Base-by-base conservation (phyloP, 768 basidiomycete species). In the Russula lepida region DNA sequence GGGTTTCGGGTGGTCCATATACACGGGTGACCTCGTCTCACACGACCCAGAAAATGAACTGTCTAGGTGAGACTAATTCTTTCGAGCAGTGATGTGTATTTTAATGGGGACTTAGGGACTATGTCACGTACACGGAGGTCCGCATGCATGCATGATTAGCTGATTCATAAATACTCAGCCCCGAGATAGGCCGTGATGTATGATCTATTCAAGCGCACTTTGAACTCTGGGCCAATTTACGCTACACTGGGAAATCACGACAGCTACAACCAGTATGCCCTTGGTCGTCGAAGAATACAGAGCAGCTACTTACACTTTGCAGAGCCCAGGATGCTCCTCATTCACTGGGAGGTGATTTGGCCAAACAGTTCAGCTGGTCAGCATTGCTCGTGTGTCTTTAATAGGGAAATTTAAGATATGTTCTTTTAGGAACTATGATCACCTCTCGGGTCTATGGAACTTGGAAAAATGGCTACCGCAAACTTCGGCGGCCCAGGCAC, bases 181-280 rank as follows among this genome's bases (percentile, higher is more conserved):
- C 60, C 6, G 28, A 49, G 27, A 21, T 62, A 88, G 85, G 78
- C 84, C 1, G 72, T 86, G 1, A 59, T 89, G 23, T 90, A 81
- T 68, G 85, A 84, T 63, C 76, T 90, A 37, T 79, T 88, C 72
- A 85, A 80, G 70, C 75, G 75, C 17, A 76, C 77, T 66, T 76
- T 89, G 32, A 82, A 82, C 17, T 75, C 79, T 15, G 85, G 86
- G 0, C 86, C 88, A n/a, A 79, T 89, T 3, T 91, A 89, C 64
- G 82, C 85, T 30, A 81, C 84, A 0, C 74, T 90, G 9, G 88
- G 88, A 9, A 91, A 91, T 69, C 88, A 91, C 66, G 88, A 91
- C 69, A 84, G 78, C 44, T 87, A 84, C 69, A 83, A 84, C 65
- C 78, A 82, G 83, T 86, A 62, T 32, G 80, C 67, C 9, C 25